Evolutionary conservation across 2,329 filamentous ascomycete genomes (phyloP), one percentile per base, ranked within the genome.

Genomic region (Madurella mycetomatis): DNA sequence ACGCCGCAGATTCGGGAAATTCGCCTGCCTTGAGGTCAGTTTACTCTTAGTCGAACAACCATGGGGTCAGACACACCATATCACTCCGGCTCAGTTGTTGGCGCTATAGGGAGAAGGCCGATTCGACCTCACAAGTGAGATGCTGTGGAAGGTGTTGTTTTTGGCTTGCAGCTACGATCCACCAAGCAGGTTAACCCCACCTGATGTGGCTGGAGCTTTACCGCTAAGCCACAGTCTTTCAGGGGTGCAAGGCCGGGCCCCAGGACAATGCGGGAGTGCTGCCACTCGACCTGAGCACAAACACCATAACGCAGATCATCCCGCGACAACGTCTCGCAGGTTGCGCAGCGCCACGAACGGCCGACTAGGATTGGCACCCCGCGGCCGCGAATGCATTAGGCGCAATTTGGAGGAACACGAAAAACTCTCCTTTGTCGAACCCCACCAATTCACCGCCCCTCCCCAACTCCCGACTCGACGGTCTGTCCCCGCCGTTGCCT

Each of bases 1-100:
- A 13, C 94, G 88, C 48, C 94, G 86, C n/a, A 99, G 81, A 68
- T 99, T 97, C 37, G 94, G 94, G 49, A 97, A 83, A 69, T 85
- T 92, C 40, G 87, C 88, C 76, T 88, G 55, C n/a, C 42, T 25
- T 25, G 25, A 37, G 9, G 13, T 37, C 34, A 37, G 34, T 37
- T 25, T 25, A 25, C 4, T 25, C 25, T 25, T 7, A 7, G 25
- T 4, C 25, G 5, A 13, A 16, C n/a, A 25, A 19, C 25, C 41
- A 13, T 25, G 41, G 41, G 8, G 4, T 4, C 40, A 18, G 17
- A 15, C 17, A 16, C 18, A 19, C 41, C 41, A 43, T 37, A 37
- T 37, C 9, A 37, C 9, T 5, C 4, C 11, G 41, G n/a, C 40
- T 17, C 16, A 17, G 40, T 2, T 9, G 40, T 41, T 9, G 13